Evolutionary conservation across 1,284 basidiomycete species (phyloP).

Genomic region (Moesziomyces globuligerus): DNA sequence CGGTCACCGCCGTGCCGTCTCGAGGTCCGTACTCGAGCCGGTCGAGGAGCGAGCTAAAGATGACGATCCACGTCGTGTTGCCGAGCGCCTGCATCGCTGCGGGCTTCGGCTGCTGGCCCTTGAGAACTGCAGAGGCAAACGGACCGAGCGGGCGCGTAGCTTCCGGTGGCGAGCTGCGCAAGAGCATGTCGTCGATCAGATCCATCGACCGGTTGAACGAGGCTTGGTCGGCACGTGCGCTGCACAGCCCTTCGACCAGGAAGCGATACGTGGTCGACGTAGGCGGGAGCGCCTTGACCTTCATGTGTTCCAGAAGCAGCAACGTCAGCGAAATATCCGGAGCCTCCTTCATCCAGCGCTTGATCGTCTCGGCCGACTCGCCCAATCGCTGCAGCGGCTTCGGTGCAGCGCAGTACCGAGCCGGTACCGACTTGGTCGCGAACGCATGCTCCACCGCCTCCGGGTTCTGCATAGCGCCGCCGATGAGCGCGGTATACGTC

Average conservation of each 20-base stretch:
- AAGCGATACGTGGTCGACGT: constrained; percentile 27
- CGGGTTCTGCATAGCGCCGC: constrained; percentile 32
- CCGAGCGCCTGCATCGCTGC: constrained; percentile 9
- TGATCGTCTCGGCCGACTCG: constrained; percentile 15
- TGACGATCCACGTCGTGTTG: constrained; percentile 26
- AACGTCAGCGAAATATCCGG: constrained; percentile 41
- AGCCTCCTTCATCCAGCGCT: constrained; percentile 6
- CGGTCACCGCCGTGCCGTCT: constrained; percentile 3
- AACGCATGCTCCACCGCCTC: constrained; percentile 30
- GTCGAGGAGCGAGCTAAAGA: constrained; percentile 36
- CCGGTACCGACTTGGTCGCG: constrained; percentile 6
- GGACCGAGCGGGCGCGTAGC: constrained; percentile 21
- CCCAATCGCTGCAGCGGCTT: constrained; percentile 16
- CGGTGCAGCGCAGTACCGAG: constrained; percentile 11
- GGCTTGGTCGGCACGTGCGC: constrained; percentile 20
- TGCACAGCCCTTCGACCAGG: constrained; percentile 37
- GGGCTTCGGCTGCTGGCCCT: constrained; percentile 2
- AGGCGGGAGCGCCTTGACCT: constrained; percentile 18
- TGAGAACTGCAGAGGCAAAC: constrained; percentile 12
- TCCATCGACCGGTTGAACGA: constrained; percentile 39
- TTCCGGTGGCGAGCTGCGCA: constrained; percentile 4
- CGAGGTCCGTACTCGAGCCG: constrained; percentile 27
- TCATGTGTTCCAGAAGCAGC: constrained; percentile 49
- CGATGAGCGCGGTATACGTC: constrained; percentile 54
- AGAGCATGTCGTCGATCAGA: constrained; percentile 41